A percentile compares a stretch with the other conserved stretches of the same genome.
Evolutionary conservation across 2,329 filamentous ascomycete genomes (phyloP).

Genomic region (Pleomassaria siparia): DNA sequence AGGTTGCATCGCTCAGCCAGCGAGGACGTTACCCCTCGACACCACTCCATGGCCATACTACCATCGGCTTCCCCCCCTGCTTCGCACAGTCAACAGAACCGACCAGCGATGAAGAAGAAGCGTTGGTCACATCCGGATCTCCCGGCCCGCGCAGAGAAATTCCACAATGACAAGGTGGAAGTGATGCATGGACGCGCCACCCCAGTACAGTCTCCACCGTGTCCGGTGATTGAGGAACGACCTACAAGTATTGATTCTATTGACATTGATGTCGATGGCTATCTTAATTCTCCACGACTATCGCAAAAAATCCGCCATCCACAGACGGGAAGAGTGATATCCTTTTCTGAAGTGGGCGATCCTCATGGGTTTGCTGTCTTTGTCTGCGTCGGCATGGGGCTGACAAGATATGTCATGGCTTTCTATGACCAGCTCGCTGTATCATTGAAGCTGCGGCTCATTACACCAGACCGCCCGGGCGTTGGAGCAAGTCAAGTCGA

Average conservation of each 20-base stretch:
- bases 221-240: conserved; percentile 65
- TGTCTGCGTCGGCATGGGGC: conserved; percentile 95
- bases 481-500: conserved; percentile 90
- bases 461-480: conserved; percentile 91
- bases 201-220: conserved; percentile 39
- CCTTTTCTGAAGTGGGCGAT: conserved; percentile 95
- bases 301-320: conserved; percentile 88
- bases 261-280: conserved; percentile 83
- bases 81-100: conserved; percentile 32
- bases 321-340: conserved; percentile 82
- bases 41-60: conserved; percentile 28
- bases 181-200: conserved; percentile 20
- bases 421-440: conserved; percentile 96
- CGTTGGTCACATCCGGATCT: conserved; percentile 45
- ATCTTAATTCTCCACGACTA: conserved; percentile 77
- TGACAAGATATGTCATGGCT: conserved; percentile 92
- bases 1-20: conserved; percentile 29
- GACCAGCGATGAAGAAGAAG: conserved; percentile 38
- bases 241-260: conserved; percentile 82
- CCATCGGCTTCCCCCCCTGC: conserved; percentile 15
- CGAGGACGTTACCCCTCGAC: conserved; percentile 31
- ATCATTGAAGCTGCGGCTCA: conserved; percentile 83
- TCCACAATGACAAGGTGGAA: conserved; percentile 36
- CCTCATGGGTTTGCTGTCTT: conserved; percentile 89
- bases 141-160: conserved; percentile 41